Evolutionary conservation across 139 green algal species (phyloP), one percentile per base, ranked within the genome.

Genomic region (Diplosphaera chodatii): DNA sequence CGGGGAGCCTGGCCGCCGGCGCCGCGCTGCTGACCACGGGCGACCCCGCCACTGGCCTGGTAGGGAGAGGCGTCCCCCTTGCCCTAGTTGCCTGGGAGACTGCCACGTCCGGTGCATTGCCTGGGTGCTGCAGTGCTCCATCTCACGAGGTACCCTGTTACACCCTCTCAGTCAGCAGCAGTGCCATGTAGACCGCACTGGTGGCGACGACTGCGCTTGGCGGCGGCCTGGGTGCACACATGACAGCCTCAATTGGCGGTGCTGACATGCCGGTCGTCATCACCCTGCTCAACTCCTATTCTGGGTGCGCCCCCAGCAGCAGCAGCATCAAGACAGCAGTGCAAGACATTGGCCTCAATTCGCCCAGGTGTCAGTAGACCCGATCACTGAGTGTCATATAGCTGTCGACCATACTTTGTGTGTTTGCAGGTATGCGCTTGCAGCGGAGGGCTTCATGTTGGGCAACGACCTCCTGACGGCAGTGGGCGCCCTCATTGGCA

Each of bases 201-300:
- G 68, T 66, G 23, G 85, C 77, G 34, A 91, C 86, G 30, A 89
- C 81, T 10, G 77, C 66, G 18, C 37, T 92, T 55, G 86, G 82
- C 3, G 91, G 90, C 6, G 73, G 88, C 63, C 78, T 94, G 74
- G 92, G 92, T 29, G 76, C 79, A 4, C 90, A 96, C 88, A 88
- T 96, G 80, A 94, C 90, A 8, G 83, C 89, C 1, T 90, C 85
- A 74, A 95, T 97, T 33, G 92, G 92, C 34, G 83, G 87, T 40
- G 91, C 88, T 0, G 91, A 96, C 78, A 96, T 93, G 89, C 91
- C 91, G 3, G 91, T 96, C n/a, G 88, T 96, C 34, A 94, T 96
- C 87, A 94, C 91, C 4, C 79, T 96, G 73, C 89, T 96, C 27
- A 96, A 96, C 87, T 86, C 74, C 4, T 92, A 91, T 80, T 87